Conservation (phyloP, 2,329 filamentous ascomycete genomes). For the Esteya vermicola region DNA sequence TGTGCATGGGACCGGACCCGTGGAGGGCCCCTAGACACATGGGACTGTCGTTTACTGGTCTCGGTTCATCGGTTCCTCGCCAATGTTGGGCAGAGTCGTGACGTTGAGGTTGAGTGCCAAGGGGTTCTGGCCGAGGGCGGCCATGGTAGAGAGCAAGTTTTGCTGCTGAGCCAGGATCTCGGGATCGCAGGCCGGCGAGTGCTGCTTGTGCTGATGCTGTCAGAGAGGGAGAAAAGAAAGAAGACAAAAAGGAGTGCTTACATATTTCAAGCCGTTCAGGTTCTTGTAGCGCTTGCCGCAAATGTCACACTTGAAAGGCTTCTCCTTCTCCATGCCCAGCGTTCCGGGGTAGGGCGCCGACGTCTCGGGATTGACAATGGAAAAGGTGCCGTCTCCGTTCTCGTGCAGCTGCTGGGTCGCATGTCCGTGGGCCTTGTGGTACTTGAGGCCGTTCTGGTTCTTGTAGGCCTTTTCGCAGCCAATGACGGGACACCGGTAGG, state of each 20-base stretch:
- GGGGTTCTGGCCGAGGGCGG: conserved; percentile 15
- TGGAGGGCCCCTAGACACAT: no score
- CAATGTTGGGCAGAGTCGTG: conserved; percentile 24
- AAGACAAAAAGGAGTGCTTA: conserved; percentile 23
- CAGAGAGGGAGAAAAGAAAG: conserved; percentile 12
- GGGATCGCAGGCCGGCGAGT: conserved; percentile 81
- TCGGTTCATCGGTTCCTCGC: conserved; percentile 25
- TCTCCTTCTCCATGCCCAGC: conserved; percentile 99
- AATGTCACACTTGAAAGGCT: conserved; percentile 92
- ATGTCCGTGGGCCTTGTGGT: conserved; percentile 74
- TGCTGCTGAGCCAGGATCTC: conserved; percentile 42
- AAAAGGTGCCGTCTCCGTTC: conserved; percentile 93
- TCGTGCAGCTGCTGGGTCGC: conserved; percentile 94
- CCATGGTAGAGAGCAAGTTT: conserved; percentile 19
- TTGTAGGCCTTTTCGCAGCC: conserved; percentile 99
- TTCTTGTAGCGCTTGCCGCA: conserved; percentile 99
- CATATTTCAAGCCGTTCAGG: conserved; percentile 92
- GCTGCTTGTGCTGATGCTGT: conserved; percentile 50
- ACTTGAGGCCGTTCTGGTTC: conserved; percentile 96
- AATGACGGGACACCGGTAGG: conserved; percentile 94
- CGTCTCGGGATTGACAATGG: conserved; percentile 93
- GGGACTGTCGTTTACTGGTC: no score
- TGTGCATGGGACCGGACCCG: no score
- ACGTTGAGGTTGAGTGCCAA: conserved; percentile 19
- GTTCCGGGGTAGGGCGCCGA: conserved; percentile 90